Evolutionary conservation across 169 alveolate genomes (phyloP), one percentile per base, ranked within the genome.

Genomic region (Plasmodium falciparum): DNA sequence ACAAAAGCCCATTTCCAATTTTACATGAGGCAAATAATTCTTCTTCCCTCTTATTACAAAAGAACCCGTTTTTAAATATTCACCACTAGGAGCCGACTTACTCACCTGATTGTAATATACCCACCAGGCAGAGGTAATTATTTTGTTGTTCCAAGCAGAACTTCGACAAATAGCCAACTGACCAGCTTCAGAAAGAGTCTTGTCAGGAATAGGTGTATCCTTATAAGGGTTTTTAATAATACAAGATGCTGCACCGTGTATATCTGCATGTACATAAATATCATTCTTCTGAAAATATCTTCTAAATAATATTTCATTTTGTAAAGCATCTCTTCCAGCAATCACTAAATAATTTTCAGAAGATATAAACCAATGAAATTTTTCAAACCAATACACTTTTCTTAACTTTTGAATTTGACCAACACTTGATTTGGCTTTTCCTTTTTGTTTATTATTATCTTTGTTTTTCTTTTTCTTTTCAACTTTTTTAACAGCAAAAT

Each of bases 231-330:
- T 99, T 91, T 97, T 98, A 20, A 99, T 95, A 26, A 99, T 95
- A 80, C 99, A 97, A n/a, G 99, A 95, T 12, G 99, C 96, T 12
- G 99, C 99, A 22, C 99, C 99, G 65, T 98, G 99, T 56, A 97
- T 94, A 88, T 99, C 99, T 1, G 99, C 99, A 80, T 98, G 99
- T 66, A 98, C 97, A 88, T 98, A 98, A 47, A 98, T 49, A 80
- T 98, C 99, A 58, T 97, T 96, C 56, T 96, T 96, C 52, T 94
- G 94, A 89, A 98, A 89, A 86, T 98, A 98, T 74, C 97, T 95
- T 90, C 98, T 96, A 73, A 97, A 98, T 66, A 99, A 93, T 61
- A 96, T 95, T 88, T 98, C 99, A 80, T 98, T 99, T 90, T 98
- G 98, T 70, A 96, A 90, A 3, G 99, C 98, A 88, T 99, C 99